Evolutionary conservation across 2,329 filamentous ascomycete species (phyloP).

Genomic region (Chrysosporium keratinophilum): DNA sequence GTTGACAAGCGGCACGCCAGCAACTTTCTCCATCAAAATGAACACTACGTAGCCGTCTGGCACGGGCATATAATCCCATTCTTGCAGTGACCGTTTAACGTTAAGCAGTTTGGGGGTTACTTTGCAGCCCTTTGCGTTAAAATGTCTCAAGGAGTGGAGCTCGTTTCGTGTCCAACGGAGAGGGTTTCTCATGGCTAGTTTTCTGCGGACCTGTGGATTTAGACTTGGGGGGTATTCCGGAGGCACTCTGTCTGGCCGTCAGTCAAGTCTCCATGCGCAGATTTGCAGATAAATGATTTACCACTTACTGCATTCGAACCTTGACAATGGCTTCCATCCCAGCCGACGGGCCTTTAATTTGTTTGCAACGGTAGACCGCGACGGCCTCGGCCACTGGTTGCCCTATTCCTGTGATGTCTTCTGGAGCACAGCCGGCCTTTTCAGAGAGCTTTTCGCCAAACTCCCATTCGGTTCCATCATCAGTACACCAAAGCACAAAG

Average conservation of each 20-base stretch:
- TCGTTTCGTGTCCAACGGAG: neutral
- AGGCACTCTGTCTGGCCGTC: neutral
- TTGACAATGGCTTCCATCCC: conserved; percentile 11
- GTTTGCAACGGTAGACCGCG: conserved; percentile 9
- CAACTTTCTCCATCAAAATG: conserved; percentile 11
- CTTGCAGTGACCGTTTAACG: neutral
- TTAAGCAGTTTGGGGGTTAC: conserved; percentile 6
- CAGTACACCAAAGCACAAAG: neutral
- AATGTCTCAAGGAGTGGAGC: neutral
- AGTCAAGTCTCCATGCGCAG: neutral
- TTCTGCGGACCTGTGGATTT: no score
- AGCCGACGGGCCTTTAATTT: neutral
- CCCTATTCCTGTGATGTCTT: neutral
- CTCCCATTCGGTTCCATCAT: neutral
- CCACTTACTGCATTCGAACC: conserved; percentile 10
- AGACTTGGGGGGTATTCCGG: no score
- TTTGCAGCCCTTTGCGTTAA: conserved; percentile 4
- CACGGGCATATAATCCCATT: conserved; percentile 1
- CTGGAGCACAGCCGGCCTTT: neutral
- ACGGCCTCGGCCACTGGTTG: neutral
- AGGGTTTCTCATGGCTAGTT: neutral
- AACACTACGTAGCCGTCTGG: conserved; percentile 12
- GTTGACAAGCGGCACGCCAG: conserved; percentile 9
- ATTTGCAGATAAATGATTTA: neutral
- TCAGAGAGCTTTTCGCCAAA: conserved; percentile 1